Base-by-base conservation (phyloP, 2,329 filamentous ascomycete genomes). In the Pezicula neosporulosa region DNA sequence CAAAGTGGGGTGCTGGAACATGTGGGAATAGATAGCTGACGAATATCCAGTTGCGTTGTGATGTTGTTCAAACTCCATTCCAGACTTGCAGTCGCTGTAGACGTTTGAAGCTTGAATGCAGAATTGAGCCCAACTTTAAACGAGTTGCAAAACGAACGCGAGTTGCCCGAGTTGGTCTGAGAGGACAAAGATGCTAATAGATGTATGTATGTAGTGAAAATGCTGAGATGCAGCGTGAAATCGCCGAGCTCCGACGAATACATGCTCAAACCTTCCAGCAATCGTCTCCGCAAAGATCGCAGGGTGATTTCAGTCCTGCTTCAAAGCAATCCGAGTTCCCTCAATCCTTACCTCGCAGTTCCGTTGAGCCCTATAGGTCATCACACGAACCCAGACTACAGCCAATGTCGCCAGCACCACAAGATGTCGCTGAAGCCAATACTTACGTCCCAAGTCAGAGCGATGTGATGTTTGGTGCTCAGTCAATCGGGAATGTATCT, bases 101-200 rank as follows among this genome's bases (percentile, higher is more conserved):
- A 55, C 84, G 84, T 58, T 76, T 86, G 51, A 77, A 76, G 54
- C 77, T 86, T 37, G 74, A 76, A 49, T 87, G 84, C 69, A 82
- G 83, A 61, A 85, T 87, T 65, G 82, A 86, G 62, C 79, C 81
- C 55, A 83, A 83, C 67, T 87, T 87, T 72, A 86, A 85, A 70
- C 78, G 84, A 54, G 72, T 86, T 33, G 83, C 82, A 44, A 86
- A 86, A 70, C 76, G 83, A 52, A 50, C 51, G 53, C 52, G 44
- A 47, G 53, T 44, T 28, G 30, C 21, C 12, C 12, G 18, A 12
- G 33, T 19, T n/a, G 4, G 9, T 30, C 28, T 35, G 4, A 7
- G 30, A 19, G 13, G 18, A 38, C 28, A 9, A 18, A 33, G 13
- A 21, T 9, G 15, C 21, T 49, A 19, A 33, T 16, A 41, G 19